These are phyloP conservation scores for Oxalis stricta DNA, from an alignment of 441 rosid species.

Conservation along the genomic window DNA sequence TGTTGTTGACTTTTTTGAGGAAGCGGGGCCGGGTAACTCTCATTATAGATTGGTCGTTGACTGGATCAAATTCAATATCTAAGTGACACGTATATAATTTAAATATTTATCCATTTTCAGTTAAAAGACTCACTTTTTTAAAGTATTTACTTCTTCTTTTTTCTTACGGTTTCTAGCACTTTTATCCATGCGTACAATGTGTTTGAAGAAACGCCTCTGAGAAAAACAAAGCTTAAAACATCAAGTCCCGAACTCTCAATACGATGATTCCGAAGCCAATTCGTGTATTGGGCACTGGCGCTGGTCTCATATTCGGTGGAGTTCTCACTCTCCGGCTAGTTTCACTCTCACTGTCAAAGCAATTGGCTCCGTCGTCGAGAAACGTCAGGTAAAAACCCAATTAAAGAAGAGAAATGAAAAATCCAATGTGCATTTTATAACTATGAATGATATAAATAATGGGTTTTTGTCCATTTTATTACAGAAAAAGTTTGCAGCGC, in stretches of 20 bases:
- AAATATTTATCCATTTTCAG: too few species aligned
- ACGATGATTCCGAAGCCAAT: slow-evolving; percentile 50
- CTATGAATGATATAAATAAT: background rate
- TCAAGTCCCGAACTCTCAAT: background rate
- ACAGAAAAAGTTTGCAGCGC: slow-evolving; percentile 26
- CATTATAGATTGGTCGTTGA: too few species aligned
- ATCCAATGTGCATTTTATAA: background rate
- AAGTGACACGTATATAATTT: too few species aligned
- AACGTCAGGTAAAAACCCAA: slow-evolving; percentile 34
- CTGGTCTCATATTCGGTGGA: slow-evolving; percentile 42
- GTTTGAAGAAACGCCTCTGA: slow-evolving; percentile 37
- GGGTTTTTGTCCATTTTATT: background rate
- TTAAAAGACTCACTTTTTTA: too few species aligned
- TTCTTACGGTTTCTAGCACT: too few species aligned
- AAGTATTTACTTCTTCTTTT: too few species aligned
- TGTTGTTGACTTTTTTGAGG: too few species aligned
- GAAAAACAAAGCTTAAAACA: slow-evolving; percentile 13
- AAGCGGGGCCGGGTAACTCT: too few species aligned
- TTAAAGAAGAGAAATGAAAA: too few species aligned
- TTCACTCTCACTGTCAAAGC: slow-evolving; percentile 27
- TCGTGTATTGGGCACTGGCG: slow-evolving; percentile 20
- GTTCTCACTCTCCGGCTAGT: slow-evolving; percentile 32
- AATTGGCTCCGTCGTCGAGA: slow-evolving; percentile 30
- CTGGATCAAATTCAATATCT: too few species aligned
- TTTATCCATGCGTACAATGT: slow-evolving; percentile 11